Conservation (phyloP, 805 yeast genomes). For the Ogataea naganishii region DNA sequence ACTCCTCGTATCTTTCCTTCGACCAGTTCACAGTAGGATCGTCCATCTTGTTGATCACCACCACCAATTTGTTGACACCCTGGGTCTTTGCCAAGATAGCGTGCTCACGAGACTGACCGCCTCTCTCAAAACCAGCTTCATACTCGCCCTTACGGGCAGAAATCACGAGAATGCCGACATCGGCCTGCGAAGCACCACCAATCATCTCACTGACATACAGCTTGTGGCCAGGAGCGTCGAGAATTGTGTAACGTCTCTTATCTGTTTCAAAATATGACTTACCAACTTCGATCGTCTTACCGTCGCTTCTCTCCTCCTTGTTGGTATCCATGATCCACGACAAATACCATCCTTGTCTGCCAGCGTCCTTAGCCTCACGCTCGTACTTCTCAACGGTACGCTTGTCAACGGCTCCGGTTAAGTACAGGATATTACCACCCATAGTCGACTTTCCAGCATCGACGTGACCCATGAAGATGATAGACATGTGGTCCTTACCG, state of each 20-base stretch:
- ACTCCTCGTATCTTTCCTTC: slow-evolving; percentile 91
- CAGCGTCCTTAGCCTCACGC: slow-evolving; percentile 98
- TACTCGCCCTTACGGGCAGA: slow-evolving; percentile 99
- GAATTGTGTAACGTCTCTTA: slow-evolving; percentile 92
- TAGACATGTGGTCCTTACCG: slow-evolving; percentile 94
- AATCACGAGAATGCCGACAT: slow-evolving; percentile 93
- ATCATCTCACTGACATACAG: slow-evolving; percentile 99
- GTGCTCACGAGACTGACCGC: slow-evolving; percentile 98
- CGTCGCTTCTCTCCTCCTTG: slow-evolving; percentile 97
- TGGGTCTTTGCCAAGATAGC: slow-evolving; percentile 96
- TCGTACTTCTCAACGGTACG: slow-evolving; percentile 98
- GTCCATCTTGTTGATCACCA: slow-evolving; percentile 97
- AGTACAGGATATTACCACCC: slow-evolving; percentile 93
- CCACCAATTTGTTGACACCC: slow-evolving; percentile 91
- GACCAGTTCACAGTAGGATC: slow-evolving; percentile 97
- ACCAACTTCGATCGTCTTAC: slow-evolving; percentile 98
- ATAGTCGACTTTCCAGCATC: slow-evolving; percentile 99
- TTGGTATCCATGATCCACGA: slow-evolving; percentile 99
- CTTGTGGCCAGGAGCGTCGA: slow-evolving; percentile 99
- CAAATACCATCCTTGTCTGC: slow-evolving; percentile 99
- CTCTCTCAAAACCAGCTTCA: slow-evolving; percentile 98
- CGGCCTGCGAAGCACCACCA: slow-evolving; percentile 99
- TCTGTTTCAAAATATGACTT: slow-evolving; percentile 97
- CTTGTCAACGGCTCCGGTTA: slow-evolving; percentile 97
- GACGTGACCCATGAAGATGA: slow-evolving; percentile 98